Evolutionary conservation across 2,329 filamentous ascomycete species (phyloP), one percentile per base, ranked within the genome.

Genomic region (Trichoderma breve): DNA sequence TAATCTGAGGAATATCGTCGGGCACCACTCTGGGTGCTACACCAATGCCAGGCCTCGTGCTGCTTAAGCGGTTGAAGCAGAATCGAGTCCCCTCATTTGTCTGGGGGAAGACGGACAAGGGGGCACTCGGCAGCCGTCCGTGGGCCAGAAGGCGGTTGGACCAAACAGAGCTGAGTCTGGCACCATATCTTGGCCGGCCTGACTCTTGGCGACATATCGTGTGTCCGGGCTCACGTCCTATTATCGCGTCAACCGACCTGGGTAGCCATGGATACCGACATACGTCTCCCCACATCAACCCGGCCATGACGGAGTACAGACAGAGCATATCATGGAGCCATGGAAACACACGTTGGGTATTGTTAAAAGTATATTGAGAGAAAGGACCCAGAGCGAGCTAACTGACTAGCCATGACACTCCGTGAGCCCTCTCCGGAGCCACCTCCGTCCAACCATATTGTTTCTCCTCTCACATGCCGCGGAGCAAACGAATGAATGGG

Each of bases 141-240:
- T 34, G 28, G 57, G 21, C 55, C 30, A 14, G 15, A 4, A 24
- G 36, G 24, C 12, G 34, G 26, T 26, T 21, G 65, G 32, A 14
- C 66, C 55, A 70, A 36, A 21, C n/a, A 70, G 39, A 61, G 43
- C 57, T 30, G 28, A 12, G 57, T 21, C 39, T 61, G n/a, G 39
- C 36, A 21, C 36, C 8, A 30, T 32, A 53, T 61, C 53, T 57
- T 58, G 62, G 67, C 28, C 67, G 57, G n/a, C 8, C 47, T 39
- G 66, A 26, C 39, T 51, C 55, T 69, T 69, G 66, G 66, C 66
- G 36, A 30, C 39, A 47, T 61, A 12, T 32, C 18, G 36, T 60
- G 65, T 51, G 55, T 39, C 30, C 47, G 36, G 53, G 61, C 21
- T 69, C 55, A 9, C 55, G 36, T 60, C 43, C 73, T 79, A 26